Evolutionary conservation across 2,329 filamentous ascomycete genomes (phyloP).

Genomic region (Colletotrichum orbiculare): DNA sequence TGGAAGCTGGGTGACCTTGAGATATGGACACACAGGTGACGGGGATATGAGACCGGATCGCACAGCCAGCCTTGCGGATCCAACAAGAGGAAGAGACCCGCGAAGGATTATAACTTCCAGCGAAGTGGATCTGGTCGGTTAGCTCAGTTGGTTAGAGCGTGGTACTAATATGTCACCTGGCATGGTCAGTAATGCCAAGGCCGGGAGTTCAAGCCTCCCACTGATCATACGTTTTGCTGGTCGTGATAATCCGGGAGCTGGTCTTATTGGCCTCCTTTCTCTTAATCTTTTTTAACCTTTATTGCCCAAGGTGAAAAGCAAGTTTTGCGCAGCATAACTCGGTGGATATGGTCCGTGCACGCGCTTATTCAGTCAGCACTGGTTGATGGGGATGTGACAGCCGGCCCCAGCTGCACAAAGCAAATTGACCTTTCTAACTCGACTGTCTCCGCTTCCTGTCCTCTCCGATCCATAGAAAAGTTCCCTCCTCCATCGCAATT

Average conservation of each 20-base stretch:
- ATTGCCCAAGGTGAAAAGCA: too few relatives aligned
- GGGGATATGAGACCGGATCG: neutral
- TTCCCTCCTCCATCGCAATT: constrained; percentile 23
- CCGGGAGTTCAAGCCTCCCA: constrained; percentile 36
- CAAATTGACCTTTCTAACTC: neutral
- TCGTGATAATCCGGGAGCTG: too few relatives aligned
- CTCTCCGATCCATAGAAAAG: constrained; percentile 29
- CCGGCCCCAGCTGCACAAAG: constrained; percentile 17
- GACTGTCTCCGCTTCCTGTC: constrained; percentile 12
- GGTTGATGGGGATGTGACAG: neutral
- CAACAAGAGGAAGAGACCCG: neutral
- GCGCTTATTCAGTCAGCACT: too few relatives aligned
- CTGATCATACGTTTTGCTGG: constrained; percentile 17
- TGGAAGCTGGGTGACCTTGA: neutral
- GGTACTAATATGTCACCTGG: constrained; percentile 31
- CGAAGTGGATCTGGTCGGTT: constrained; percentile 19
- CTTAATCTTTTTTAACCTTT: too few relatives aligned
- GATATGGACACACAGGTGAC: too few relatives aligned
- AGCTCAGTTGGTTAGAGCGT: constrained; percentile 37
- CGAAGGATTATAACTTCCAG: neutral
- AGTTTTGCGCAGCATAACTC: too few relatives aligned
- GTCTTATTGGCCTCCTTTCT: too few relatives aligned
- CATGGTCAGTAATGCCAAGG: constrained; percentile 32
- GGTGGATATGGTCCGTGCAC: too few relatives aligned
- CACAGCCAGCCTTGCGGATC: neutral